phyloP scores from a whole-genome alignment of 257 asterid species.

The Gentiana straminea region DNA sequence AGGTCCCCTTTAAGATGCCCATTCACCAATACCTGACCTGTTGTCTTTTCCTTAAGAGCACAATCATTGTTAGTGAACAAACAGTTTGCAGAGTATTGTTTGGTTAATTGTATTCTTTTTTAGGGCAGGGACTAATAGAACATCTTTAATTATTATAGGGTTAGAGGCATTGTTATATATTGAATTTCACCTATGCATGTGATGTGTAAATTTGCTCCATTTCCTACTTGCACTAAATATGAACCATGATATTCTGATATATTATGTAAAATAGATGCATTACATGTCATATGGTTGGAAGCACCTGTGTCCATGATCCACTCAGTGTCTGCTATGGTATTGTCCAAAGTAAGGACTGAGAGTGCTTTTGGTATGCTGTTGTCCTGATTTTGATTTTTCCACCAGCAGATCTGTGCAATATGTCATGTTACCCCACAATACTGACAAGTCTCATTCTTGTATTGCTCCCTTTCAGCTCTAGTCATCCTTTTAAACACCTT shows the following conservation, averaged over 20 bases:
- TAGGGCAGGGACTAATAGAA: background rate
- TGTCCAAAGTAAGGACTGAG: background rate
- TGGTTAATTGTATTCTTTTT: background rate
- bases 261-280: background rate
- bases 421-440: background rate
- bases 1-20: background rate
- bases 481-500: background rate
- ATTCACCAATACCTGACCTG: background rate
- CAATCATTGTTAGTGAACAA: background rate
- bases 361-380: background rate
- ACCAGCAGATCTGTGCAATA: background rate
- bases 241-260: background rate
- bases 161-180: too few species aligned
- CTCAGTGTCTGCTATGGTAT: background rate
- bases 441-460: background rate
- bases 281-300: constrained; percentile 1
- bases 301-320: background rate
- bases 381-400: background rate
- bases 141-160: background rate
- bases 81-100: background rate
- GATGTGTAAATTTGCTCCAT: too few species aligned
- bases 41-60: background rate
- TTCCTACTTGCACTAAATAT: too few species aligned
- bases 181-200: background rate
- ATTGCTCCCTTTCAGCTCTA: background rate